Conservation (phyloP, 139 green algal genomes). For the Chlorella ohadii region DNA sequence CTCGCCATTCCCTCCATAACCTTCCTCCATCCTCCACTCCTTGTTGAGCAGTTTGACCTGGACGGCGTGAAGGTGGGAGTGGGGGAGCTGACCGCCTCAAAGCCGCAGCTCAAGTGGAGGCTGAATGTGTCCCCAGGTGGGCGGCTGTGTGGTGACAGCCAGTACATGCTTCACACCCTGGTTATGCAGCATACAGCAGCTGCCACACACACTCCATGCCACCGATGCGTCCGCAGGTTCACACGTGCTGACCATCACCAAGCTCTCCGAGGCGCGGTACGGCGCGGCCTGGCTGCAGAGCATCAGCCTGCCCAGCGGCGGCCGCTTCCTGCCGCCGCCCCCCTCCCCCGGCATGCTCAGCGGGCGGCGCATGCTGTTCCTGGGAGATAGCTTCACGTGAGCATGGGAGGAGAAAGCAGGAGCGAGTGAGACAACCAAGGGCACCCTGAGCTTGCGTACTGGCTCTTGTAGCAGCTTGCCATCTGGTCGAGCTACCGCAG, state of each 20-base stretch:
- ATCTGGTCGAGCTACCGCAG: too few relatives aligned
- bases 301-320: neutral
- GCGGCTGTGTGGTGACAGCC: too few relatives aligned
- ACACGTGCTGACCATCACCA: constrained; percentile 6
- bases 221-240: neutral
- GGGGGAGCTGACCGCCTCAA: too few relatives aligned
- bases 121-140: neutral
- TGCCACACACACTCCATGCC: too few relatives aligned
- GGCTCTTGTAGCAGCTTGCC: too few relatives aligned
- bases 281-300: constrained; percentile 4
- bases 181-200: too few relatives aligned
- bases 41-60: neutral
- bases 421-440: too few relatives aligned
- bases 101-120: neutral
- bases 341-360: neutral
- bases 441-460: too few relatives aligned
- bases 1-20: too few relatives aligned
- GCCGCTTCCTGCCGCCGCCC: constrained; percentile 13
- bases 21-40: too few relatives aligned
- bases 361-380: constrained; percentile 6
- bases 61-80: neutral
- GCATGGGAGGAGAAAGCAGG: neutral
- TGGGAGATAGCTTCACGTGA: constrained; percentile 12
- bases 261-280: neutral
- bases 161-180: too few relatives aligned